These are phyloP conservation scores for Protomyces macrosporus DNA, from an alignment of 1,139 yeast species.

Conservation along the genomic window DNA sequence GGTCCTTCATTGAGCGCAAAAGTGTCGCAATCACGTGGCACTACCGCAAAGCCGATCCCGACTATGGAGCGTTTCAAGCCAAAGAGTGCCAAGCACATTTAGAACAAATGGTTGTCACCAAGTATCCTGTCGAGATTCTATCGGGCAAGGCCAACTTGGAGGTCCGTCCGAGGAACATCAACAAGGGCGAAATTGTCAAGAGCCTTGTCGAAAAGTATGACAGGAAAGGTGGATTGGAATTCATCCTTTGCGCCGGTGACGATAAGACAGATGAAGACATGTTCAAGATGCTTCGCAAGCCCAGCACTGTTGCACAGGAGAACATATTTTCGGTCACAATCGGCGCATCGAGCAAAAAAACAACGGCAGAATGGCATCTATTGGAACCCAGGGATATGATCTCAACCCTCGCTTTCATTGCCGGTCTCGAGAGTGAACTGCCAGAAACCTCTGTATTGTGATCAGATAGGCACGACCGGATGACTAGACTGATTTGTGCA, in stretches of 20 bases:
- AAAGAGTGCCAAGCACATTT: conserved; percentile 63
- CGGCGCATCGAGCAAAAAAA: conserved; percentile 87
- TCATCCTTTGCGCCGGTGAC: conserved; percentile 86
- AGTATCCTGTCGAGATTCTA: conserved; percentile 93
- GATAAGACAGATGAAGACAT: conserved; percentile 94
- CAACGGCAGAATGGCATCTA: conserved; percentile 83
- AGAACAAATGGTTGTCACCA: conserved; percentile 53
- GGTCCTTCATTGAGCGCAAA: conserved; percentile 77
- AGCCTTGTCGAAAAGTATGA: conserved; percentile 50
- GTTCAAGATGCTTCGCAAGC: conserved; percentile 68
- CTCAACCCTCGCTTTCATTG: conserved; percentile 9
- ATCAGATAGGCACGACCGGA: background rate
- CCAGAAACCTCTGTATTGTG: background rate
- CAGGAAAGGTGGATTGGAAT: conserved; percentile 63
- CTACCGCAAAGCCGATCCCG: conserved; percentile 90
- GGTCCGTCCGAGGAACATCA: conserved; percentile 87
- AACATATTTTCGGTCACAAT: conserved; percentile 79
- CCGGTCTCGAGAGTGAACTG: conserved; percentile 14
- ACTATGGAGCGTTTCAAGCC: conserved; percentile 82
- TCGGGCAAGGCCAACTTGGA: conserved; percentile 94
- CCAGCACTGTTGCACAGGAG: conserved; percentile 44
- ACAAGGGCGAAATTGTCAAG: conserved; percentile 93
- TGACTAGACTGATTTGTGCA: background rate
- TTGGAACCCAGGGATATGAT: conserved; percentile 75
- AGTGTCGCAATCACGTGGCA: conserved; percentile 98